Conservation (phyloP, 2,329 filamentous ascomycete genomes). For the Colletotrichum tofieldiae region DNA sequence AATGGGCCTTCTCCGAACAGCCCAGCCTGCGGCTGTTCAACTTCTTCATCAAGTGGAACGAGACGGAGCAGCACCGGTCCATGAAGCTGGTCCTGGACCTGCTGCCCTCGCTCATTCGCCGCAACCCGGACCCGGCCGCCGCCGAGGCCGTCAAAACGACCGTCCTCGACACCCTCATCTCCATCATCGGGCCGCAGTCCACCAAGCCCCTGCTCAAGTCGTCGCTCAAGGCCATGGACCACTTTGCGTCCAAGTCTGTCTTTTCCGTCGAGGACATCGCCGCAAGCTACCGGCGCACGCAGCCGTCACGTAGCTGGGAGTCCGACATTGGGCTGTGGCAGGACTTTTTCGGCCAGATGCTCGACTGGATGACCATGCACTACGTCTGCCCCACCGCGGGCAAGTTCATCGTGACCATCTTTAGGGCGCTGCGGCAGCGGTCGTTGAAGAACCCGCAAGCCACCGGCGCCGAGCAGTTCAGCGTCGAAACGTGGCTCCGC, state of each 20-base stretch:
- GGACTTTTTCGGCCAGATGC: slow-evolving; percentile 63
- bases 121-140: slow-evolving; percentile 62
- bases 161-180: slow-evolving; percentile 68
- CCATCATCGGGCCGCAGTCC: slow-evolving; percentile 73
- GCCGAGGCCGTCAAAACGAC: slow-evolving; percentile 58
- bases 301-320: slow-evolving; percentile 46
- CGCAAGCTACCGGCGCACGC: slow-evolving; percentile 57
- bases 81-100: slow-evolving; percentile 76
- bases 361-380: slow-evolving; percentile 70
- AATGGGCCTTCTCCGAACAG: slow-evolving; percentile 67
- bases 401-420: slow-evolving; percentile 73
- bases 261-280: slow-evolving; percentile 65
- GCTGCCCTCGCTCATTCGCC: slow-evolving; percentile 65
- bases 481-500: slow-evolving; percentile 65
- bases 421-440: slow-evolving; percentile 61
- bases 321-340: slow-evolving; percentile 61
- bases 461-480: slow-evolving; percentile 49
- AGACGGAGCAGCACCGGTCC: slow-evolving; percentile 75
- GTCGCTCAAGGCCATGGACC: slow-evolving; percentile 76
- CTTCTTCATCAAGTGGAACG: slow-evolving; percentile 78
- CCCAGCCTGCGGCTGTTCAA: slow-evolving; percentile 68
- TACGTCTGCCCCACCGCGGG: slow-evolving; percentile 74
- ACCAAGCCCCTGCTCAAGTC: slow-evolving; percentile 78
- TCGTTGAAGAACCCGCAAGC: slow-evolving; percentile 44
- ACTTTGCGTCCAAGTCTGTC: slow-evolving; percentile 75